Base-by-base conservation (phyloP, 495 filamentous ascomycete genomes). In the Pseudomonodictys pantanalensis region DNA sequence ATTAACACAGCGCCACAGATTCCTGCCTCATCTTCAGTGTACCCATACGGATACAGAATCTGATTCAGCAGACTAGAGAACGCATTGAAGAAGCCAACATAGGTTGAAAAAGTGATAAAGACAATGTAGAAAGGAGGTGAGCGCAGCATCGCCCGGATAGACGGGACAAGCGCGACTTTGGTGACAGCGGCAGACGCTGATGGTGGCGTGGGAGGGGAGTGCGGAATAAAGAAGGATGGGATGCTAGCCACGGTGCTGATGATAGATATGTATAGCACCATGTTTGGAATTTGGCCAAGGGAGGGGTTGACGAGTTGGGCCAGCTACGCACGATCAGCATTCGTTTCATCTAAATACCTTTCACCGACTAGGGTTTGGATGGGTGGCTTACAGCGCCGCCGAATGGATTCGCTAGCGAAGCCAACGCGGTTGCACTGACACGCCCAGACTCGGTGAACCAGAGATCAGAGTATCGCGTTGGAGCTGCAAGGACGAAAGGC, bases 31-130 rank as follows among this genome's bases (percentile, higher is more conserved):
- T 85, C 85, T 70, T 92, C 87, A 51, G 74, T 80, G 79, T 86
- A 96, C 60, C 79, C 83, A 75, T 95, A 88, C 0, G 93, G 93
- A 7, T 81, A 73, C 54, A 97, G 81, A 71, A 97, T 88, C 69
- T 96, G 91, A 77, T 91, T 95, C 1, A 97, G 77, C 3, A 97
- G 83, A 12, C 89, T 88, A 45, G 92, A 95, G 66, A 91, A 74
- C 71, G 85, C 85, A 78, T 96, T 97, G 82, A 98, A 98, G 77
- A 92, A 86, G 41, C 86, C 89, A 59, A 97, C 89, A 75, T 92
- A 96, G 69, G 92, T 70, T 45, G 81, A 73, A 75, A 92, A 98
- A 49, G 90, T 83, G 58, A 89, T 58, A 33, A 89, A 71, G 68
- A 95, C 74, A 53, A 92, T 78, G 79, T 84, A 92, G 77, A 95